A percentile compares a stretch with the other conserved stretches of the same genome.
These are phyloP conservation scores for Penicillium aurantiogriseum DNA, from an alignment of 2,329 filamentous ascomycete genomes.

Conservation along the genomic window DNA sequence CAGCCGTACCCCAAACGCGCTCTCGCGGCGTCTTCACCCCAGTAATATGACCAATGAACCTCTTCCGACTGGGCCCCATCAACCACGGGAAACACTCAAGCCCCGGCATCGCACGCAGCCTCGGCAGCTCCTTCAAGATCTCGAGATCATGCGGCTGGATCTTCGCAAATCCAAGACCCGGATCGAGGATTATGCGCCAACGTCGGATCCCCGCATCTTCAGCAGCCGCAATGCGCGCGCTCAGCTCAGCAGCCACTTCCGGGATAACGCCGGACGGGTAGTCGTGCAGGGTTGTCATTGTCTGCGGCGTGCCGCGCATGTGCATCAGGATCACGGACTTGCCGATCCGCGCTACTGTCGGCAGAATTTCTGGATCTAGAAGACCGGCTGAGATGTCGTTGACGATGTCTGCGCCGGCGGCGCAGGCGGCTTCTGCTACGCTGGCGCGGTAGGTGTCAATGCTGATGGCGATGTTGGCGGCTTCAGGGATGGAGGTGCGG, in stretches of 20 bases:
- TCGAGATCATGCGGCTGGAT: slow-evolving; percentile 75
- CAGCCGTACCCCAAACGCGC: slow-evolving; percentile 81
- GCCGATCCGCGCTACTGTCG: slow-evolving; percentile 72
- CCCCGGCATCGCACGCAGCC: slow-evolving; percentile 51
- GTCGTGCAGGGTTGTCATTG: slow-evolving; percentile 68
- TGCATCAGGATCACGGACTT: slow-evolving; percentile 86
- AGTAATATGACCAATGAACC: slow-evolving; percentile 81
- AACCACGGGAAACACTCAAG: slow-evolving; percentile 75
- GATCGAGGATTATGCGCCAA: slow-evolving; percentile 94
- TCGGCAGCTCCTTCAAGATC: slow-evolving; percentile 65
- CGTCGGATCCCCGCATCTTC: slow-evolving; percentile 77
- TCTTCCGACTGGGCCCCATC: slow-evolving; percentile 83
- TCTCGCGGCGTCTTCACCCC: slow-evolving; percentile 69
- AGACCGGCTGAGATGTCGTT: slow-evolving; percentile 88
- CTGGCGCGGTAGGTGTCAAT: slow-evolving; percentile 88
- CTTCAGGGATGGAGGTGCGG: slow-evolving; percentile 61
- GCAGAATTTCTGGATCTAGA: slow-evolving; percentile 77
- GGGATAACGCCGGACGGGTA: slow-evolving; percentile 69
- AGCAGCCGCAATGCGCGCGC: slow-evolving; percentile 69
- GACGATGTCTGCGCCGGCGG: slow-evolving; percentile 82
- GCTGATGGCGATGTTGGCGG: slow-evolving; percentile 68
- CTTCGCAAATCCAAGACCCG: slow-evolving; percentile 93
- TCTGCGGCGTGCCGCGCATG: slow-evolving; percentile 83
- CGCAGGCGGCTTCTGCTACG: slow-evolving; percentile 74
- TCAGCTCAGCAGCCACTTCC: slow-evolving; percentile 66